Conservation (phyloP, 495 filamentous ascomycete genomes). For the Podospora anserina region DNA sequence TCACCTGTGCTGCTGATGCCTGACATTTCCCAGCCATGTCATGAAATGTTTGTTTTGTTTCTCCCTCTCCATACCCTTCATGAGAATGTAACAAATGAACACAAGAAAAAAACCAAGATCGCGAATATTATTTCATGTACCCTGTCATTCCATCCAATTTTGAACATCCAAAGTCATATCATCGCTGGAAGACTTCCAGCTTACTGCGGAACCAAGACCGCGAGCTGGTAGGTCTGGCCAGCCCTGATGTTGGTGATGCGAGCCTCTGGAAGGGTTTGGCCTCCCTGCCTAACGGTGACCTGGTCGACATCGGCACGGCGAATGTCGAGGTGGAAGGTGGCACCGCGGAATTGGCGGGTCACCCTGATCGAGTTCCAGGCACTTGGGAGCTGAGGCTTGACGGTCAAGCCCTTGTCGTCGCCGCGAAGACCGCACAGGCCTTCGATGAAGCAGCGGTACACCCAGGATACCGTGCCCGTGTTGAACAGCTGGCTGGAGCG, state of each 20-base stretch:
- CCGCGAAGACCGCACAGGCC: slow-evolving; percentile 53
- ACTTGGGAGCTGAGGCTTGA: slow-evolving; percentile 50
- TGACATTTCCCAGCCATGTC: background rate
- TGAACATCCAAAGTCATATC: background rate
- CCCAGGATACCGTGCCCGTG: slow-evolving; percentile 56
- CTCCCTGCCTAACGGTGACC: slow-evolving; percentile 38
- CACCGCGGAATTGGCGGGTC: slow-evolving; percentile 48
- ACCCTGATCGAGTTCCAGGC: slow-evolving; percentile 49
- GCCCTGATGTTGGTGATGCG: slow-evolving; percentile 38
- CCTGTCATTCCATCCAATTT: background rate
- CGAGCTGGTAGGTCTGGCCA: slow-evolving; percentile 42
- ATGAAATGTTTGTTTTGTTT: background rate
- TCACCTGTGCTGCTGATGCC: background rate
- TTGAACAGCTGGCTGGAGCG: slow-evolving; percentile 56
- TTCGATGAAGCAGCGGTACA: slow-evolving; percentile 53
- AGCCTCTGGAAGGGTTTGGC: slow-evolving; percentile 35
- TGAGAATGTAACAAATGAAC: too few relatives aligned
- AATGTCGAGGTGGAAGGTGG: slow-evolving; percentile 49
- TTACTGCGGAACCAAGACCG: slow-evolving; percentile 37
- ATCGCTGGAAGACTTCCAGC: background rate
- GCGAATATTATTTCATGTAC: background rate
- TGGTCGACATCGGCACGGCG: slow-evolving; percentile 42
- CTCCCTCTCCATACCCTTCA: background rate
- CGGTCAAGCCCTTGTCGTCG: slow-evolving; percentile 42
- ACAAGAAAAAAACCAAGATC: background rate